Conservation (phyloP, 2,329 filamentous ascomycete species). For the Fusarium nodosum region DNA sequence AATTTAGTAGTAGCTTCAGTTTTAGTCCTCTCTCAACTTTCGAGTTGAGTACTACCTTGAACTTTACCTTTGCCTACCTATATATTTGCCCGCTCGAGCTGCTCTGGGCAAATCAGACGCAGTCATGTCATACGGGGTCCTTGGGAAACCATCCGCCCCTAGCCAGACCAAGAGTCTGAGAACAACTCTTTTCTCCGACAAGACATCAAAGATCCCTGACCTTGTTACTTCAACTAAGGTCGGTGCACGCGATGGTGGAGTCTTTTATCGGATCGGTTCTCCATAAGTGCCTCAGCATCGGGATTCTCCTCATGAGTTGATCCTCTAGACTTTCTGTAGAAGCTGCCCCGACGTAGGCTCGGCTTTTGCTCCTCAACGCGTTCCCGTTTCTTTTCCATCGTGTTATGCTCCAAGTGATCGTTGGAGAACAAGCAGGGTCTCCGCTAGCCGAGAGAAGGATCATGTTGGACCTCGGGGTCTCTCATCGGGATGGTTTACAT, state of each 20-base stretch:
- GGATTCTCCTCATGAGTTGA: slow-evolving; percentile 21
- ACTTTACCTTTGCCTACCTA: slow-evolving; percentile 1
- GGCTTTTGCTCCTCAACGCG: slow-evolving; percentile 11
- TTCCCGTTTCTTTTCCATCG: slow-evolving; percentile 29
- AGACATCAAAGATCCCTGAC: slow-evolving; percentile 31
- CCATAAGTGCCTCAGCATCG: slow-evolving; percentile 44
- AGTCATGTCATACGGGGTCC: slow-evolving; percentile 10
- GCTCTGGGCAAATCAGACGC: slow-evolving; percentile 11
- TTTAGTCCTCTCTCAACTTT: slow-evolving; percentile 1
- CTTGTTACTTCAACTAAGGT: slow-evolving; percentile 23
- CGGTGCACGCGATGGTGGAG: slow-evolving; percentile 48
- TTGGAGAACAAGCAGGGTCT: background rate
- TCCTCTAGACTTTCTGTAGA: slow-evolving; percentile 34
- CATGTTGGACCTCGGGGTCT: slow-evolving; percentile 22
- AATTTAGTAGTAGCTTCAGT: background rate
- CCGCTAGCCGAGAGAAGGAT: slow-evolving; percentile 24
- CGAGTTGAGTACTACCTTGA: slow-evolving; percentile 7
- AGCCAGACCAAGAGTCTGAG: slow-evolving; percentile 4
- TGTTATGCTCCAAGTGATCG: background rate
- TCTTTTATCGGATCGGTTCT: slow-evolving; percentile 32
- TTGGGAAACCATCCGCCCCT: background rate
- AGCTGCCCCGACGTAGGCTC: slow-evolving; percentile 14
- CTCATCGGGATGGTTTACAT: slow-evolving; percentile 34
- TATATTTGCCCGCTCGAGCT: background rate
- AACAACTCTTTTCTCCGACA: slow-evolving; percentile 5